Conservation (phyloP, 129 eudicot genomes). For the Logfia minima region DNA sequence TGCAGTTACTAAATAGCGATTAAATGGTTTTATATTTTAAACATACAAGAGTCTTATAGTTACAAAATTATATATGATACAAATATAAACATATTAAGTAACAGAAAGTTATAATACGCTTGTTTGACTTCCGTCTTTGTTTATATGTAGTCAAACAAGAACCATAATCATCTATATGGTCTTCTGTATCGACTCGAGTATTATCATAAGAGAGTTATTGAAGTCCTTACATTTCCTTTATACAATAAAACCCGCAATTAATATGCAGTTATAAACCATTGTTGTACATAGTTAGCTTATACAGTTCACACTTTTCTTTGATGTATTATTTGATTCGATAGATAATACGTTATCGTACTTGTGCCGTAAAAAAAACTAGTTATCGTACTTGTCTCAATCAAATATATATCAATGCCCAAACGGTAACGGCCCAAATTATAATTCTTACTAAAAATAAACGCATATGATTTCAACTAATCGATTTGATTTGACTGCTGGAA, state of each 20-base stretch:
- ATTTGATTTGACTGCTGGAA: constrained; percentile 35
- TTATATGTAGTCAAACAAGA: constrained; percentile 41
- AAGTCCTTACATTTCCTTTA: constrained; percentile 35
- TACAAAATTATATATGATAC: constrained; percentile 19
- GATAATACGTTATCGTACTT: not conserved
- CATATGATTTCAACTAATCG: constrained; percentile 2
- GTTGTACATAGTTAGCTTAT: not conserved
- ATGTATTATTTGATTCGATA: not conserved
- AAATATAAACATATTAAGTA: constrained; percentile 11
- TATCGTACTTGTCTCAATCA: not conserved
- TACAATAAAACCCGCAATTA: constrained; percentile 30
- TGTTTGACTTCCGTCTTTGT: constrained; percentile 41
- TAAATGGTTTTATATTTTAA: constrained; percentile 26
- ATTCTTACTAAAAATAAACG: not conserved
- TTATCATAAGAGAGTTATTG: constrained; percentile 29
- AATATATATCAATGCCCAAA: constrained; percentile 1
- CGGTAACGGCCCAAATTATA: not conserved
- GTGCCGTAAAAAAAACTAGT: too few relatives aligned
- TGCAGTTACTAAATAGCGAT: constrained; percentile 75
- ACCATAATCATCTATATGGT: constrained; percentile 26
- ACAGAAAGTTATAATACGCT: not conserved
- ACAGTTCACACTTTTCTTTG: not conserved
- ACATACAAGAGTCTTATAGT: constrained; percentile 27
- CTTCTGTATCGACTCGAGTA: constrained; percentile 30
- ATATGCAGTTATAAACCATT: constrained; percentile 2